phyloP scores from a whole-genome alignment of 306 rosid species.

The Rosa chinensis region DNA sequence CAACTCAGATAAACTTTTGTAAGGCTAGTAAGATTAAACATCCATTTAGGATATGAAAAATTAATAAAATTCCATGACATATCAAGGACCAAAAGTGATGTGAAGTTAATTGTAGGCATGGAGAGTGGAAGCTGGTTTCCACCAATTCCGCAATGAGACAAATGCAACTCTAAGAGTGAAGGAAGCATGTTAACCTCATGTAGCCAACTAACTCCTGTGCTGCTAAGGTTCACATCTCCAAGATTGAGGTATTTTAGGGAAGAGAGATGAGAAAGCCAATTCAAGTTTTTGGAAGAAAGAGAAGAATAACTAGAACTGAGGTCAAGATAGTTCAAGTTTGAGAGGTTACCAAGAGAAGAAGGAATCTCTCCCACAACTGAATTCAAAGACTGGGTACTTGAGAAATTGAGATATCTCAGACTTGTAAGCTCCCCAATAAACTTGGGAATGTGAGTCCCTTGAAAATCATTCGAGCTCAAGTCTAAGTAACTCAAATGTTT shows the following conservation, averaged over 20 bases:
- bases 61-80: rapidly evolving
- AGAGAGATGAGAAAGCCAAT: no score
- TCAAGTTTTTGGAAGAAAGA: no score
- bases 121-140: background rate
- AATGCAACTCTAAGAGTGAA: conserved; percentile 14
- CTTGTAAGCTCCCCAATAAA: no score
- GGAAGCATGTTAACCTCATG: conserved; percentile 16
- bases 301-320: background rate
- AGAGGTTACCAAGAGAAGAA: conserved; percentile 9
- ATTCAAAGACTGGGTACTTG: background rate
- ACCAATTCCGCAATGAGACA: rapidly evolving
- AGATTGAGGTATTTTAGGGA: background rate
- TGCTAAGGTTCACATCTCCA: conserved; percentile 4
- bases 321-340: conserved; percentile 17
- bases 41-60: background rate
- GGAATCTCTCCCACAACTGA: conserved; percentile 21
- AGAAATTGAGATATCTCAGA: no score
- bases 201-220: conserved; percentile 8
- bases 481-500: no score
- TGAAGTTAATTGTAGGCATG: no score
- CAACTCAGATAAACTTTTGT: rapidly evolving
- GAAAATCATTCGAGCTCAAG: no score
- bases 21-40: conserved; percentile 12
- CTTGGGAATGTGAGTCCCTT: no score
- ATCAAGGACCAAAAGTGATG: background rate